These are phyloP conservation scores for Aspergillus aculeatinus DNA, from an alignment of 2,329 filamentous ascomycete genomes.

Conservation along the genomic window DNA sequence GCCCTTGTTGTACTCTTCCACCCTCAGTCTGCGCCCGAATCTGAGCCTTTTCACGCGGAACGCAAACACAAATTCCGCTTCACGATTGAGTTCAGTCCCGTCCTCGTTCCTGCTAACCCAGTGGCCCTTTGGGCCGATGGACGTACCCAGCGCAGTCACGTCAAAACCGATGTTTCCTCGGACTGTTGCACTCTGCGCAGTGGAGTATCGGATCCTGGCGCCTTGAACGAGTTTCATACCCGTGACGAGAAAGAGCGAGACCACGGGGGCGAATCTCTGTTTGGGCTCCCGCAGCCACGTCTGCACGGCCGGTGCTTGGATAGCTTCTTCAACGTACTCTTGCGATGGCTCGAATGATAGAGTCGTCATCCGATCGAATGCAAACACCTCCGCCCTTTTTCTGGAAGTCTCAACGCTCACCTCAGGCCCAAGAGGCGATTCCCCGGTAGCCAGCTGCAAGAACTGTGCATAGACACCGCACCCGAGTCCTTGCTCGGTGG, in stretches of 20 bases:
- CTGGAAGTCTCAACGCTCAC: conserved; percentile 24
- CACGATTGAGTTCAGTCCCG: conserved; percentile 23
- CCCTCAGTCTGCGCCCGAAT: conserved; percentile 25
- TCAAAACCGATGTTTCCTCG: conserved; percentile 23
- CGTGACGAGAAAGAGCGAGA: conserved; percentile 26
- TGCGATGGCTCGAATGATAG: conserved; percentile 28
- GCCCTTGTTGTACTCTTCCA: conserved; percentile 28
- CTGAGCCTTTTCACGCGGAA: conserved; percentile 28
- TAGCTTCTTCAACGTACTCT: conserved; percentile 27
- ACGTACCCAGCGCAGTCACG: conserved; percentile 21
- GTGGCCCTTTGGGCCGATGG: conserved; percentile 27
- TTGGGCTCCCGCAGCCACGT: conserved; percentile 27
- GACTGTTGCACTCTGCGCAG: conserved; percentile 21
- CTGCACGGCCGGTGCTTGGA: conserved; percentile 29
- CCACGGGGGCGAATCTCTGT: conserved; percentile 23
- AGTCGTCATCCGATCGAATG: conserved; percentile 29
- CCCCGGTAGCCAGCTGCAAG: conserved; percentile 28
- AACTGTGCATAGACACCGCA: conserved; percentile 31
- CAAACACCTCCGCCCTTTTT: conserved; percentile 22
- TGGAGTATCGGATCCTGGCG: conserved; percentile 29
- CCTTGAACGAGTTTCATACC: conserved; percentile 31
- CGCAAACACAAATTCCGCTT: conserved; percentile 28
- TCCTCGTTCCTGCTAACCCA: conserved; percentile 25
- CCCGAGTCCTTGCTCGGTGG: conserved; percentile 23
- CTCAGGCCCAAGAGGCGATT: conserved; percentile 21